Evolutionary conservation across 176 grass and related monocot species (phyloP), one percentile per base, ranked within the genome.

Genomic region (Poa annua): DNA sequence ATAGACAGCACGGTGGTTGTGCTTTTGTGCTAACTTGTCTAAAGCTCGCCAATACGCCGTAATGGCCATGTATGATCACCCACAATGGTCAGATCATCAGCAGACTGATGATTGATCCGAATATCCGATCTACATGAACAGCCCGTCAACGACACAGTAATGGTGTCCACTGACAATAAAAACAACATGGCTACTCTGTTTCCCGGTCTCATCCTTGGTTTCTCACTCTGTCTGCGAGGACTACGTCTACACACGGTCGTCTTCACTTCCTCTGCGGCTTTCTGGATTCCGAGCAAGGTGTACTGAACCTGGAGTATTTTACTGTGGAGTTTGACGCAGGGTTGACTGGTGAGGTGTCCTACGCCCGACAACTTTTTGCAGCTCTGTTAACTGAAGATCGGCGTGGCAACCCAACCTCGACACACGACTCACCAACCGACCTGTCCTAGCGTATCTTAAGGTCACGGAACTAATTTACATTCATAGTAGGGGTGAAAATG

Each of bases 291-390:
- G 21, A 76, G 44, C 51, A 6, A 2, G 7, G 13, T 17, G 67
- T 42, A 71, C 22, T 72, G 45, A 26, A 26, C 21, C n/a, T 47
- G n/a, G 41, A 71, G 6, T 72, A 72, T 49, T 72, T 29, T 17
- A 49, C 69, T 69, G 66, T 24, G 36, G 13, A 41, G 35, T 59
- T 42, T 35, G 53, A 41, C n/a, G 1, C 34, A 2, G 21, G 65
- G 34, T 67, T 67, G 65, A 67, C 33, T 34, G 72, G 8, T 81
- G 65, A 20, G 72, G 8, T 81, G 65, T 41, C 22, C 51, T 52
- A 73, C 5, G 1, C 8, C 66, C 22, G 66, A 47, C 38, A 72
- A 11, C 80, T 72, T 47, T 82, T 24, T 81, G 21, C 66, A 71
- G 21, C 65, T 38, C 12, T 19, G 7, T 8, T 17, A 41, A 41